These are phyloP conservation scores for Pseudogymnoascus sp. DNA, from an alignment of 2,329 filamentous ascomycete genomes.

Conservation along the genomic window DNA sequence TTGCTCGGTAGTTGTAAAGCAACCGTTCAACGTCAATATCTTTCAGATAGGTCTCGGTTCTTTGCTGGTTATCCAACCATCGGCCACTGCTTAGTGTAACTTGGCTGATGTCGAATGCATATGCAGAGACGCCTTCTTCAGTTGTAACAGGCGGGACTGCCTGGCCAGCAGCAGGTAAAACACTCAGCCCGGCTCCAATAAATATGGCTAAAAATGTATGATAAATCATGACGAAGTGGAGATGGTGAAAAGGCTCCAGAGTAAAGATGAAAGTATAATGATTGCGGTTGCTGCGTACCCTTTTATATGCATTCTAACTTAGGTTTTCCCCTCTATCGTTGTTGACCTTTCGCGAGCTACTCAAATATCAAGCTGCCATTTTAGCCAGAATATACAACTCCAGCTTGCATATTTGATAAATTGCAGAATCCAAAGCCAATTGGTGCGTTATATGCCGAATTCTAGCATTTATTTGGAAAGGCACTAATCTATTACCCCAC, in stretches of 20 bases:
- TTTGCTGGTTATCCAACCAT: slow-evolving; percentile 37
- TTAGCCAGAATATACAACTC: background rate
- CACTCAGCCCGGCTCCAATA: background rate
- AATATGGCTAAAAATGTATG: background rate
- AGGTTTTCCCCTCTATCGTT: background rate
- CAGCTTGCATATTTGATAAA: no score
- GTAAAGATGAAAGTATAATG: background rate
- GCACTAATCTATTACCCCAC: background rate
- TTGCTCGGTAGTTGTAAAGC: slow-evolving; percentile 38
- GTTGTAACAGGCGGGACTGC: background rate
- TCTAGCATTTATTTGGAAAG: background rate
- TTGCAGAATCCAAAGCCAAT: background rate
- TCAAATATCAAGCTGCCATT: background rate
- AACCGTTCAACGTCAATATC: slow-evolving; percentile 37
- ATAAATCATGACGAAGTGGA: background rate
- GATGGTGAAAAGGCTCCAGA: background rate
- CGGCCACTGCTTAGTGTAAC: slow-evolving; percentile 32
- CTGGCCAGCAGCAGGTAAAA: background rate
- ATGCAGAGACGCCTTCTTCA: background rate
- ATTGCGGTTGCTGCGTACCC: background rate
- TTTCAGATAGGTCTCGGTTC: slow-evolving; percentile 39
- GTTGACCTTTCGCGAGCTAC: background rate
- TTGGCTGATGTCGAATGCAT: slow-evolving; percentile 32
- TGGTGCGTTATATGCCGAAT: background rate
- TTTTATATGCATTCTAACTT: background rate